Evolutionary conservation across 306 rosid genomes (phyloP), one percentile per base, ranked within the genome.

Genomic region (Casuarina glauca): DNA sequence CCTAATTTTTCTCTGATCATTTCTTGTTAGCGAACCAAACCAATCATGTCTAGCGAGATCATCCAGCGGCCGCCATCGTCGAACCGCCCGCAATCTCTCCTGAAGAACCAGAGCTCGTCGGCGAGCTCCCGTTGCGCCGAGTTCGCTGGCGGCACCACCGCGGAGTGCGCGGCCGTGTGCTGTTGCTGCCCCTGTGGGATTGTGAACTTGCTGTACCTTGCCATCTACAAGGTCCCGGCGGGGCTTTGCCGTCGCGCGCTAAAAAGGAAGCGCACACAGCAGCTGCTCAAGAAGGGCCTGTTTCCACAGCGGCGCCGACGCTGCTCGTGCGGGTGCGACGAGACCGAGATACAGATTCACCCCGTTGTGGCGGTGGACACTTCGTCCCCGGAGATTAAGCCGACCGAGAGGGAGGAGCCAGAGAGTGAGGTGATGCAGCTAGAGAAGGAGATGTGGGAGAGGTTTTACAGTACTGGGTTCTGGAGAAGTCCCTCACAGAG

Each of bases 371-470:
- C 39, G 5, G 43, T 54, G 1, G 4, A 67, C 17, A 69, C 76
- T 57, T 6, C 70, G 69, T 42, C 62, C 9, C 38, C 53, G 19
- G 76, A 63, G 13, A 19, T 72, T 39, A 76, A 55, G 71, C 5
- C 49, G 7, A 6, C 9, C 52, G 41, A 38, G 45, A 17, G 58
- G 5, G 66, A 42, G 41, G 69, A 76, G 77, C 43, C 71, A 53
- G 88, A 91, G 32, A 64, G 70, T 61, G 81, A 81, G 20, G 86
- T 74, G 49, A 48, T 77, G 83, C 78, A 81, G 70, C 76, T 95
- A 46, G 99, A 93, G 84, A 87, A 86, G 73, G 97, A 93, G 89
- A 95, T 95, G 99, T 93, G 97, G 97, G 91, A 89, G 2, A 84
- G 49, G 76, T 95, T 95, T 54, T 84, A 82, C 73, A 19, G 81